Evolutionary conservation across 2,329 filamentous ascomycete genomes (phyloP).

Genomic region (Fusarium hainanense): DNA sequence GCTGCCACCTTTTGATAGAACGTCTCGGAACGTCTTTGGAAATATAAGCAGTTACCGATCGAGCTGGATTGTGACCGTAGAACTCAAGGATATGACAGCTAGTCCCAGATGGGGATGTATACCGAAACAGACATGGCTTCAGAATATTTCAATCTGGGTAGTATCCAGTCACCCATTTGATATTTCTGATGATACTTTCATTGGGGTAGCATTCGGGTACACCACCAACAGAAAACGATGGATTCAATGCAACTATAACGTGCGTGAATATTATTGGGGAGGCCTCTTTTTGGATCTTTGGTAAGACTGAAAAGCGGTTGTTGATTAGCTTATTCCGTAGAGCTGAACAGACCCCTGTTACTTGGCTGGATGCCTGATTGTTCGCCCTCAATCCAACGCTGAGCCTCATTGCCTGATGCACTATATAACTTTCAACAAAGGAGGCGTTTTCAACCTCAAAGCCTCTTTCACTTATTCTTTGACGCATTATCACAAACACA

Average conservation of each 20-base stretch:
- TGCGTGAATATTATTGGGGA: slow-evolving; percentile 5
- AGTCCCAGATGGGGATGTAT: background rate
- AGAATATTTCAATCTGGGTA: background rate
- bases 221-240: background rate
- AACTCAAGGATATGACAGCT: background rate
- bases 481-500: background rate
- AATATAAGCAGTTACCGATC: too few species aligned
- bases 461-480: background rate
- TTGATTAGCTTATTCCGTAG: background rate
- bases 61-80: too few species aligned
- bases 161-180: background rate
- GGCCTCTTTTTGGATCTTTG: slow-evolving; percentile 16
- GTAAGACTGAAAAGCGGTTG: background rate
- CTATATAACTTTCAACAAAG: background rate
- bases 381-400: background rate
- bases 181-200: background rate
- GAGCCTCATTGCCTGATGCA: background rate
- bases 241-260: background rate
- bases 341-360: slow-evolving; percentile 17
- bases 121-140: background rate
- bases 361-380: slow-evolving; percentile 5
- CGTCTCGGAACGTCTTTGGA: too few species aligned
- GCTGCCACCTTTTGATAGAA: background rate
- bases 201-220: background rate
- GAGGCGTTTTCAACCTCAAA: background rate